Percentiles rank a stretch among this genome's conserved stretches.
These are phyloP conservation scores for Nigrospora sphaerica DNA, from an alignment of 2,329 filamentous ascomycete species.

Conservation along the genomic window DNA sequence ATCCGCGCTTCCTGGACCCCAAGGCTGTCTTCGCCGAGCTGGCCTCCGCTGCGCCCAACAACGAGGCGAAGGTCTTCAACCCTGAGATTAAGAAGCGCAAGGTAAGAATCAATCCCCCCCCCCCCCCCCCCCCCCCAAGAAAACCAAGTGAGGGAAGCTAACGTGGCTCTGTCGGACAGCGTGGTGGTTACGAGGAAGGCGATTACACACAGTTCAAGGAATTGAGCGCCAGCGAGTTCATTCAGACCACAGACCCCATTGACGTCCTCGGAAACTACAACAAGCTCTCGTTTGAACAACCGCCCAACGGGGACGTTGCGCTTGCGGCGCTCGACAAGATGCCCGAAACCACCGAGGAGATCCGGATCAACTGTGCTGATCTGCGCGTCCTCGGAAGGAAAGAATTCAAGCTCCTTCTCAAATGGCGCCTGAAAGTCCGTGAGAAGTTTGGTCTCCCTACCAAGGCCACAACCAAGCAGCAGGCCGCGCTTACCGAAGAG, in stretches of 20 bases:
- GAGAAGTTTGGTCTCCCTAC: conserved; percentile 83
- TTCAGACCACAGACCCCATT: conserved; percentile 89
- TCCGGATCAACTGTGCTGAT: conserved; percentile 71
- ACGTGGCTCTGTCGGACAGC: neutral
- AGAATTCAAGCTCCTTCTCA: conserved; percentile 84
- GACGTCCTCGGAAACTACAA: conserved; percentile 84
- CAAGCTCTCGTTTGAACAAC: conserved; percentile 73
- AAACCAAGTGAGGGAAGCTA: no score
- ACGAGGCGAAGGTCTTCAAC: conserved; percentile 97
- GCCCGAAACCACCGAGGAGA: conserved; percentile 78
- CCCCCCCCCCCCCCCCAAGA: no score
- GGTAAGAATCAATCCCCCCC: conserved; percentile 33
- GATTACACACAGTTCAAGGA: conserved; percentile 93
- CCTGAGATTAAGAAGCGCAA: conserved; percentile 96
- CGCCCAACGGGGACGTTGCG: conserved; percentile 76
- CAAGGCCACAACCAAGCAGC: conserved; percentile 55
- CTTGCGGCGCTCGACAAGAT: conserved; percentile 79
- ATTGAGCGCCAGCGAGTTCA: conserved; percentile 81
- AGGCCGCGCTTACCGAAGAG: conserved; percentile 29
- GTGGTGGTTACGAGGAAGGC: conserved; percentile 90
- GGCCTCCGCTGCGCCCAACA: conserved; percentile 78
- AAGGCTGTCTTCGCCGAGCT: conserved; percentile 88
- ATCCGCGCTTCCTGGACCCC: conserved; percentile 87
- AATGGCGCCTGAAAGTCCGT: conserved; percentile 82
- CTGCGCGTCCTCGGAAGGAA: conserved; percentile 87